Percentiles rank a stretch among this genome's conserved stretches.
Evolutionary conservation across 345 rosid species (phyloP).

Genomic region (Cardamine resedifolia): DNA sequence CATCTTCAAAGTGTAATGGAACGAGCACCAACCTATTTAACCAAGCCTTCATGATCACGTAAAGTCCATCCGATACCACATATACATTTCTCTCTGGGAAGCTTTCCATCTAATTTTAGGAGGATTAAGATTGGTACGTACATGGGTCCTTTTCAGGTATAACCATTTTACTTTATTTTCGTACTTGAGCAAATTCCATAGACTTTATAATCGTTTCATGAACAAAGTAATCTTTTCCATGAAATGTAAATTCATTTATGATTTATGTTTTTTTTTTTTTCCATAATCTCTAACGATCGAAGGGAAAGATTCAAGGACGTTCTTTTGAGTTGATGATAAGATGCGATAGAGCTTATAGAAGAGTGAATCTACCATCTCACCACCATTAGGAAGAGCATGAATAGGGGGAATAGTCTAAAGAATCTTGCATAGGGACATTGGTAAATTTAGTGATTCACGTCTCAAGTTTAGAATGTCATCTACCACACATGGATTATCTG

Average conservation of each 20-base stretch:
- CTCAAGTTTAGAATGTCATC: background rate
- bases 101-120: background rate
- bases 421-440: background rate
- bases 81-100: background rate
- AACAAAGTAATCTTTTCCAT: background rate
- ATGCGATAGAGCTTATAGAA: background rate
- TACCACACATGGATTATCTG: background rate
- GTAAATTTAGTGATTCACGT: background rate
- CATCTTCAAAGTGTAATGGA: background rate
- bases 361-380: background rate
- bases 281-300: background rate
- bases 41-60: background rate
- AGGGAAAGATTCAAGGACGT: background rate
- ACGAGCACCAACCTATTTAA: background rate
- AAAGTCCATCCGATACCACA: background rate
- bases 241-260: background rate
- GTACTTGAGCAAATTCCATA: background rate
- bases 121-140: background rate
- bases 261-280: background rate
- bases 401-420: background rate
- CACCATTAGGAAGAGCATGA: background rate
- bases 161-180: background rate
- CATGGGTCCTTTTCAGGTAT: background rate
- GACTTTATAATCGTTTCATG: background rate
- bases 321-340: background rate